Base-by-base conservation (phyloP, 2,329 filamentous ascomycete species). In the Neofusicoccum laricinum region DNA sequence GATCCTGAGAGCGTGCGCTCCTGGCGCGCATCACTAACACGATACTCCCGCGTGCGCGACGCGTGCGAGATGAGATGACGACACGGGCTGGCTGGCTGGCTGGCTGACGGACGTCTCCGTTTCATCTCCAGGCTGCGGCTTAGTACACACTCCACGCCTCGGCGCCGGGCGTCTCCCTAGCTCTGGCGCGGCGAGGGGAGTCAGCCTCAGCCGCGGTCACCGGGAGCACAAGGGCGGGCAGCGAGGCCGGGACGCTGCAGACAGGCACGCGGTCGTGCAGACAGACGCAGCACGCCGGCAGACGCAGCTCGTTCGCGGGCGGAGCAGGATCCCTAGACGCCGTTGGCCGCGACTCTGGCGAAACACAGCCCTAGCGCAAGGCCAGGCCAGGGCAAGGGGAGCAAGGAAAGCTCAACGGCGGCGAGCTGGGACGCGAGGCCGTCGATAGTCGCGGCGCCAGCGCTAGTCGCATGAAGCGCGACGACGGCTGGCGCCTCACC, bases 361-460 rank as follows among this genome's bases (percentile, higher is more conserved):
- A 40, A 43, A 59, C 41, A 38, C 41, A 61, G 57, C 57, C 57
- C 57, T 61, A 48, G 43, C 41, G 57, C 55, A 59, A 45, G 38
- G 55, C 55, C 38, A 59, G 55, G 38, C 41, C 32, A 25, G 34
- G 57, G 38, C 41, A 45, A 25, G 34, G 57, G 57, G 41, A 12
- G 17, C 41, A 10, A 48, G 11, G 45, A 25, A 12, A 17, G 41
- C 34, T n/a, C 55, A 59, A 59, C 55, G 55, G 50, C 50, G 36
- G 34, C 17, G 11, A 36, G 36, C 34, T 25, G 30, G 30, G n/a
- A 30, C 49, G 49, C 49, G 46, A 25, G n/a, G 25, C 51, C 19
- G 36, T 34, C 51, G 51, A 57, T 57, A 57, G 51, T 32, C 19
- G 38, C 36, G 19, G 51, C 50, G 50, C 50, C 25, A 30, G 36